phyloP scores from a whole-genome alignment of 352 stramenopile species.

The Globisporangium cederbergense region DNA sequence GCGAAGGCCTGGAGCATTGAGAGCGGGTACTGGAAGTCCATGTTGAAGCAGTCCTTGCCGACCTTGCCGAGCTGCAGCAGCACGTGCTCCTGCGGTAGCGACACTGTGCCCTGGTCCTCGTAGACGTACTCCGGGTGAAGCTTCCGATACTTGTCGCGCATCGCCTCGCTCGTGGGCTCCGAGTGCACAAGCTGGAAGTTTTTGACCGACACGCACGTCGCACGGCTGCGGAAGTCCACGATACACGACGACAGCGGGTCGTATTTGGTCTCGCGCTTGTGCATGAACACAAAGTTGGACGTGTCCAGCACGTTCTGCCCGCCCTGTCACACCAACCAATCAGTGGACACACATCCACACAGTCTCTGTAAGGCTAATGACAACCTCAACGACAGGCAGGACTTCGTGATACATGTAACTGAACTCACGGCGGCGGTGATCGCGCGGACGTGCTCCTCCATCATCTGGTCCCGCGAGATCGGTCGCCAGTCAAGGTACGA shows the following conservation, averaged over 20 bases:
- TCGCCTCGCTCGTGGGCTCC: slow-evolving; percentile 61
- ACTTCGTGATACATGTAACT: not conserved
- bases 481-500: slow-evolving; percentile 70
- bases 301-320: slow-evolving; percentile 79
- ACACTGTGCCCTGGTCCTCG: slow-evolving; percentile 83
- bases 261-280: slow-evolving; percentile 89
- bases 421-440: slow-evolving; percentile 53
- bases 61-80: slow-evolving; percentile 86
- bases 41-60: slow-evolving; percentile 93
- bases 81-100: slow-evolving; percentile 74
- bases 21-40: slow-evolving; percentile 92
- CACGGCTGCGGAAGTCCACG: slow-evolving; percentile 90
- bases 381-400: not conserved
- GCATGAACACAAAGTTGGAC: slow-evolving; percentile 77
- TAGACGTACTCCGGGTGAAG: slow-evolving; percentile 71
- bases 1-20: slow-evolving; percentile 91
- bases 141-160: slow-evolving; percentile 69
- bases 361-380: not conserved
- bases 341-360: slow-evolving; percentile 4
- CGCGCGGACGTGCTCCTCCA: slow-evolving; percentile 67
- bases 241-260: slow-evolving; percentile 90
- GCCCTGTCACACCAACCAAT: slow-evolving; percentile 30
- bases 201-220: slow-evolving; percentile 88
- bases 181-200: slow-evolving; percentile 92
- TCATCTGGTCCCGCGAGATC: slow-evolving; percentile 71